Base-by-base conservation (phyloP, 1,139 yeast genomes). In the Kluyveromyces sp. region DNA sequence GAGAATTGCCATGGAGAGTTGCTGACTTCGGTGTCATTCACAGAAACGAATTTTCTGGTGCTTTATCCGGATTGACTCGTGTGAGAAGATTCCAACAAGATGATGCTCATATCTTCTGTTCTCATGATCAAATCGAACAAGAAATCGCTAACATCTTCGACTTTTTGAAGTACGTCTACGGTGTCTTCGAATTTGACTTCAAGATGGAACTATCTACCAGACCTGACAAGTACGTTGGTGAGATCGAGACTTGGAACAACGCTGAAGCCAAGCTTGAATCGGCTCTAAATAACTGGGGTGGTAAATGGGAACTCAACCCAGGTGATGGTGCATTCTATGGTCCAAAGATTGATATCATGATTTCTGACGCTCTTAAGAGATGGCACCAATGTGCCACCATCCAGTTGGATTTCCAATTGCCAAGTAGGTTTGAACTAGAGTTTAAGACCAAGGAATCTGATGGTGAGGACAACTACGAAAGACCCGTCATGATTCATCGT, bases 291-390 rank as follows among this genome's bases (percentile, higher is more conserved):
- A 71, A 72, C 46, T 88, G 88, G 72, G 80, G 85, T 51, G 88
- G 86, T 51, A 73, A 78, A 47, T 92, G 97, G 97, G 85, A 82
- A 60, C 68, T 89, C 55, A 87, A 89, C 68, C 89, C 87, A 47
- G 96, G 95, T 60, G 97, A 92, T 64, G 98, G 98, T 66, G 98
- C 98, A 34, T 92, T 92, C 73, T 92, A 92, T 67, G 98, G 98
- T 48, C 98, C 98, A 58, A 92, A 92, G 76, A 92, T 92, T 61
- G 98, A 92, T 70, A 83, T 92, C 58, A 79, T 83, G 78, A 81
- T 92, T 60, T 79, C 88, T 52, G 98, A 92, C 66, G 94, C 95
- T 33, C 77, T 85, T 64, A 80, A 79, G 58, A 84, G 95, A 74
- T 86, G 94, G 85, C 94, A 86, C 73, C 98, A 92, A 72, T 88